Percentiles rank a stretch among this genome's conserved stretches.
These are phyloP conservation scores for Epichloe sp. DNA, from an alignment of 2,329 filamentous ascomycete species.

Conservation along the genomic window DNA sequence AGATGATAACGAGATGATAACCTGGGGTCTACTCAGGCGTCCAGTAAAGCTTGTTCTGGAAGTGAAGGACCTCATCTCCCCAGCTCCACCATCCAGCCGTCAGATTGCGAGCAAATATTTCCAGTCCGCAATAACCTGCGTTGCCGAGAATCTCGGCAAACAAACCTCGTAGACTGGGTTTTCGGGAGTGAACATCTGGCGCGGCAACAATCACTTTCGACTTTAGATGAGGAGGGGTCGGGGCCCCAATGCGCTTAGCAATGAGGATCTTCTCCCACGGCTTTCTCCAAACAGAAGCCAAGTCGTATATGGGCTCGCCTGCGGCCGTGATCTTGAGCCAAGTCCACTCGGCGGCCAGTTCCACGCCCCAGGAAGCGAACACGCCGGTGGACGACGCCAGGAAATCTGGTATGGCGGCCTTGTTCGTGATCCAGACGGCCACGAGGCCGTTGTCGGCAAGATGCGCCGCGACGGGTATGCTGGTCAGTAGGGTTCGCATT, in stretches of 20 bases:
- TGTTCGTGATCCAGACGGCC: constrained; percentile 70
- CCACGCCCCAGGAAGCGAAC: constrained; percentile 54
- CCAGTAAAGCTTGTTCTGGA: constrained; percentile 49
- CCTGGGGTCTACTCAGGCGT: background rate
- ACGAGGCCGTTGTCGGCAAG: constrained; percentile 44
- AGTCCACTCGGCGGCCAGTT: constrained; percentile 56
- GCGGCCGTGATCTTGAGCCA: constrained; percentile 60
- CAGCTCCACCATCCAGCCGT: constrained; percentile 68
- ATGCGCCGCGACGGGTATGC: constrained; percentile 42
- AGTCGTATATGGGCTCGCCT: constrained; percentile 50
- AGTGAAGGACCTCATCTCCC: constrained; percentile 62
- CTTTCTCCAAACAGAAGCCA: constrained; percentile 54
- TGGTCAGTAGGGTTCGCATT: constrained; percentile 35
- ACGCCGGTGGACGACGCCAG: constrained; percentile 38
- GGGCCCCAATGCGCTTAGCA: constrained; percentile 29
- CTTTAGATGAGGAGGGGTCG: constrained; percentile 12
- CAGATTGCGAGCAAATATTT: constrained; percentile 63
- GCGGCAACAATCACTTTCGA: constrained; percentile 52
- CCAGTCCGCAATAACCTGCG: constrained; percentile 43
- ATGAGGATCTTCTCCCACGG: constrained; percentile 66
- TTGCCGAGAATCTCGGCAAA: constrained; percentile 41
- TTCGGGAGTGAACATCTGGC: constrained; percentile 66
- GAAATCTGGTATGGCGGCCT: constrained; percentile 42
- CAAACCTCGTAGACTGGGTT: constrained; percentile 54
- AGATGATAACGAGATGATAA: background rate